Base-by-base conservation (phyloP, 1,284 basidiomycete species). In the Rhizoctonia solani region DNA sequence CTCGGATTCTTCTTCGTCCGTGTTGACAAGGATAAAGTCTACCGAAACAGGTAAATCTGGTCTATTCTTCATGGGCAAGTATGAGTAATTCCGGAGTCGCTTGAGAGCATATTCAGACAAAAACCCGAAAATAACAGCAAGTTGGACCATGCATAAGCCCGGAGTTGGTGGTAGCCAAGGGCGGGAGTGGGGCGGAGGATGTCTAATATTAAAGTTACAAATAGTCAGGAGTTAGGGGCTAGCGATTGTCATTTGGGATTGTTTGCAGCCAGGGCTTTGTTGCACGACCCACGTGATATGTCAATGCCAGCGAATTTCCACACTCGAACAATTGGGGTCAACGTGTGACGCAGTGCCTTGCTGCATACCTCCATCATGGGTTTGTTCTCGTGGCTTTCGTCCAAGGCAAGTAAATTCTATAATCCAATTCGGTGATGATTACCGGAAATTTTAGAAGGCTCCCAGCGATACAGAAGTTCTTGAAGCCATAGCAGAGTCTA, bases 381-480 rank as follows among this genome's bases (percentile, higher is more conserved):
- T 13, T 30, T 54, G 27, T 55, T 66, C 53, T 66, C 65, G 11
- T 66, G 53, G 53, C 46, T 66, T 47, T 66, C 49, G 32, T 66
- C 66, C 11, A 68, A 68, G 54, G 66, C 59, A 42, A 59, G 32
- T 19, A 52, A 25, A 21, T 27, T 23, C 14, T 27, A 5, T 30
- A 27, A 16, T 21, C 1, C 25, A 19, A n/a, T 30, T 1, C 16
- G 21, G 2, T n/a, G 21, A 30, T 21, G n/a, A 19, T 37, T 68
- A 16, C 58, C 41, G 4, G 2, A 6, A 29, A 3, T 13, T 25
- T 1, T 16, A 71, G 58, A 55, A 59, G 27, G 41, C 70, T 39
- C 87, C 90, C 72, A 87, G 92, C 77, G 89, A 88, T 74, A 88
- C 89, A 73, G 81, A 85, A 41, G 77, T 89, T 65, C 83, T 92